phyloP scores from a whole-genome alignment of 2,329 filamentous ascomycete species.

The Elsinoe australis region DNA sequence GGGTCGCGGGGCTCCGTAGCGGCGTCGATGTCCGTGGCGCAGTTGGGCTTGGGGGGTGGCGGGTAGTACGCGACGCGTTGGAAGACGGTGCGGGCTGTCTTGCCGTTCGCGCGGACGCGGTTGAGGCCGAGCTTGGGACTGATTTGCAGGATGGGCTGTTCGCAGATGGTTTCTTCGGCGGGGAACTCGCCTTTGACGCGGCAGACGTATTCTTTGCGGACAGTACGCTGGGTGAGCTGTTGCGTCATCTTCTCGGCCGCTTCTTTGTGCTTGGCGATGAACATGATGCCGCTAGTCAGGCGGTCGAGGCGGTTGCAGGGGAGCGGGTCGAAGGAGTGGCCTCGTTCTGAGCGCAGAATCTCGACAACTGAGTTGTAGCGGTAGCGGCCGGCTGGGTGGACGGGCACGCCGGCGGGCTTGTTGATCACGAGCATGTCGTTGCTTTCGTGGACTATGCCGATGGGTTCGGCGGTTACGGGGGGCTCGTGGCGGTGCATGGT shows the following conservation, averaged over 20 bases:
- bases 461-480: constrained; percentile 72
- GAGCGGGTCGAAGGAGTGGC: constrained; percentile 51
- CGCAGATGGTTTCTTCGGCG: constrained; percentile 81
- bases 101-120: constrained; percentile 86
- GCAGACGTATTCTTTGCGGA: constrained; percentile 92
- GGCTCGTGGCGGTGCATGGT: constrained; percentile 94
- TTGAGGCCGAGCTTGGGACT: constrained; percentile 93
- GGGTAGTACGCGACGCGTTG: constrained; percentile 89
- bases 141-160: constrained; percentile 88
- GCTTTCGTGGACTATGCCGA: constrained; percentile 82
- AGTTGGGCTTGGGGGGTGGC: too few species aligned
- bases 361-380: constrained; percentile 92
- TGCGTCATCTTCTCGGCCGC: constrained; percentile 69
- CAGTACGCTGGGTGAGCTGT: constrained; percentile 71
- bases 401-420: constrained; percentile 89
- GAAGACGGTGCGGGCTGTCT: constrained; percentile 84
- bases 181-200: constrained; percentile 87
- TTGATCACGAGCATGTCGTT: constrained; percentile 92
- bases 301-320: constrained; percentile 92
- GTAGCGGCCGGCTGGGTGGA: constrained; percentile 91
- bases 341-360: constrained; percentile 75
- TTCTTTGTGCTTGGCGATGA: constrained; percentile 78
- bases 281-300: constrained; percentile 95
- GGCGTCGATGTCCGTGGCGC: not conserved
- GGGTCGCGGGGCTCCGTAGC: constrained; percentile 22